Evolutionary conservation across 2,329 filamentous ascomycete species (phyloP), one percentile per base, ranked within the genome.

Genomic region (Colletotrichum sojae): DNA sequence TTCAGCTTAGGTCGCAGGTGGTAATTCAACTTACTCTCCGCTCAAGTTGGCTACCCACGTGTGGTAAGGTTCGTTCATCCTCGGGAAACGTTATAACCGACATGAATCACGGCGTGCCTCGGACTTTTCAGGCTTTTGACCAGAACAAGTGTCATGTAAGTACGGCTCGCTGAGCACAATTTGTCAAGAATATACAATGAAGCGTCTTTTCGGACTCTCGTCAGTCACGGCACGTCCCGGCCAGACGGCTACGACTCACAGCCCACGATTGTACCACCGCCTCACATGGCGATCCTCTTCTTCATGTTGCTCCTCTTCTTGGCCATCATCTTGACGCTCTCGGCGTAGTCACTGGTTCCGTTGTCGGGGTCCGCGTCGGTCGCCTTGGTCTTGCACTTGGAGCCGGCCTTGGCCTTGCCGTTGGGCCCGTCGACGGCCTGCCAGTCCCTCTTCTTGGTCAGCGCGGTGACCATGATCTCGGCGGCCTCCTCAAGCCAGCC

Each of bases 401-500:
- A 52, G 13, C 67, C 67, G 5, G 61, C 61, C 5, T 76, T 77
- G 40, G 75, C 73, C 22, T 75, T 73, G 1, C 80, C 79, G 46
- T 78, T 70, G 6, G 73, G 71, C 6, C 81, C 82, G 43, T 79
- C 73, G 4, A 83, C 57, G 5, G 62, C 56, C 56, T 70, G 56
- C 45, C 45, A 67, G 43, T 58, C 25, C 51, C 67, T 49, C 56
- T 59, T 78, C 40, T 72, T 56, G 53, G 73, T 72, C 58, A 79
- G 79, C 3, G 80, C 76, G 25, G 73, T 74, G 6, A 84, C 62
- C 80, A 84, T 82, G 57, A 78, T 80, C 72, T 74, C 57, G 1
- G 79, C 80, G 1, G 81, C 80, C 51, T 83, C 81, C n/a, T 73
- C 73, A 4, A 79, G 78, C 82, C 82, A 84, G 2, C 76, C 83